Evolutionary conservation across 441 rosid genomes (phyloP), one percentile per base, ranked within the genome.

Genomic region (Pelargonium fulgidum): DNA sequence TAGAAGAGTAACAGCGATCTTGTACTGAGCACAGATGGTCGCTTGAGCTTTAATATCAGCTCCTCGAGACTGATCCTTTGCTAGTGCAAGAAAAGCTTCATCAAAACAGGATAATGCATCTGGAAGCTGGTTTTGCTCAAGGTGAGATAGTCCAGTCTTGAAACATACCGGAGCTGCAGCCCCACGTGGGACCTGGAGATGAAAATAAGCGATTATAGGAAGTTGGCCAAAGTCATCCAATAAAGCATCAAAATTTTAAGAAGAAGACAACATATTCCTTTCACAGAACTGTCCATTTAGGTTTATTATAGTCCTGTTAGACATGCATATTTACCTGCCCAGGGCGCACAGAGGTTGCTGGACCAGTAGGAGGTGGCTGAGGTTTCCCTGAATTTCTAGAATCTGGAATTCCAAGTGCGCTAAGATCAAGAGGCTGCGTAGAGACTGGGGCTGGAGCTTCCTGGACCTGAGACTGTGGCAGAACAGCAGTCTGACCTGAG

Each of bases 41-140:
- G 92, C 98, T 82, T 94, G 99, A 73, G 99, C 91, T 82, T 90
- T 92, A 72, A 92, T 87, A 80, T 92, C 98, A 26, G 87, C 96
- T 58, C 99, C 99, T 75, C 97, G 96, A 67, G 98, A 92, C 62
- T 86, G 81, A 81, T 94, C 98, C 87, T 92, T 94, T 20, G 99
- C 97, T 42, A 92, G 85, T 65, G 98, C 99, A 62, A 94, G 83
- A 85, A 94, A 94, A 73, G 96, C 97, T 84, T 94, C 96, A 68
- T 94, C 94, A 52, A 92, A 94, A 83, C 98, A 92, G 62, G 98
- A 92, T 68, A 94, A 79, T 58, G 99, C 97, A 85, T 94, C 99
- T 12, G 98, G 81, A 66, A 94, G 99, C 76, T 94, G 98, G 79
- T 94, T 94, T 81, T 84, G 99, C 79, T 92, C 98, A 73, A 94